Evolutionary conservation across 176 grass and related monocot genomes (phyloP).

Genomic region (Bromus sterilis): DNA sequence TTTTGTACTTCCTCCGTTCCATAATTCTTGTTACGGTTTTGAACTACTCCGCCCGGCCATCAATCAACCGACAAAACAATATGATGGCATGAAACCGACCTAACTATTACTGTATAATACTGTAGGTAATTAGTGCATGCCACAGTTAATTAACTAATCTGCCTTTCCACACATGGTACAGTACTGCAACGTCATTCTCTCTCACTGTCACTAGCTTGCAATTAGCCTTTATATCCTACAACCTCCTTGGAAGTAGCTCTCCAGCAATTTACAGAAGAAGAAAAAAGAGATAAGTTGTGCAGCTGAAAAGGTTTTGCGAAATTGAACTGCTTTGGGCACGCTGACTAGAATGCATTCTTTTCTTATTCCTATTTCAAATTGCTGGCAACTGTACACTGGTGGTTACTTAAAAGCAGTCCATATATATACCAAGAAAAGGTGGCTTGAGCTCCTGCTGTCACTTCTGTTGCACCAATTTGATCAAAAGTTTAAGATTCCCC

Average conservation of each 20-base stretch:
- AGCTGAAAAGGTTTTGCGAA: no score
- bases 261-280: no score
- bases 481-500: constrained; percentile 28
- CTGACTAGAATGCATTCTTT: no score
- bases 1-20: no score
- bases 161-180: background rate
- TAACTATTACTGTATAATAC: background rate
- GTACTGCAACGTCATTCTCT: no score
- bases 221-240: no score
- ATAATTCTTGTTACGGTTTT: no score
- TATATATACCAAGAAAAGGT: background rate
- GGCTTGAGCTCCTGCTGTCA: background rate
- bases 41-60: background rate
- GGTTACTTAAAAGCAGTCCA: background rate
- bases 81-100: background rate
- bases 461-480: constrained; percentile 21
- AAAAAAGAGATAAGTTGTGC: no score
- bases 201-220: background rate
- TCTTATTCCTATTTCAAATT: no score
- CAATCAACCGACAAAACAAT: background rate
- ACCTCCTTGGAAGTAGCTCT: no score
- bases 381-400: background rate
- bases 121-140: background rate
- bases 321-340: no score
- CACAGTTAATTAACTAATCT: background rate